phyloP scores from a whole-genome alignment of 2,329 filamentous ascomycete species.

The Aspergillus spinulosporus region DNA sequence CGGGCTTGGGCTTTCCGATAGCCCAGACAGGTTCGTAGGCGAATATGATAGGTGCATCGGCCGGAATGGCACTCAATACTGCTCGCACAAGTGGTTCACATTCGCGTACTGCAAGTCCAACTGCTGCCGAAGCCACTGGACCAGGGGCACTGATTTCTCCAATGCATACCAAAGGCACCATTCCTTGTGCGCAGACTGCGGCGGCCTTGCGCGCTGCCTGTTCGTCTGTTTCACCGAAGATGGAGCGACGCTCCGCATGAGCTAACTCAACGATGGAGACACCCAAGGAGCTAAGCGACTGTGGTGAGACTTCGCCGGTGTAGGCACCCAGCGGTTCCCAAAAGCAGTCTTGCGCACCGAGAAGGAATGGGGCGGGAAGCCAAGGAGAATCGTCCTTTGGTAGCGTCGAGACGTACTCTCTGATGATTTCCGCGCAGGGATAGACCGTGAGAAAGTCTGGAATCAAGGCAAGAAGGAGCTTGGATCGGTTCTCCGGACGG shows the following conservation, averaged over 20 bases:
- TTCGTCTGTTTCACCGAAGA: constrained; percentile 74
- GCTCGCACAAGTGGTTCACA: constrained; percentile 65
- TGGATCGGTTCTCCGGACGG: constrained; percentile 45
- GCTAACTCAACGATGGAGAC: constrained; percentile 74
- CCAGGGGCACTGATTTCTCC: constrained; percentile 64
- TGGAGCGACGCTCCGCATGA: constrained; percentile 72
- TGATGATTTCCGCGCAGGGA: constrained; percentile 44
- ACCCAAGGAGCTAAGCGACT: constrained; percentile 66
- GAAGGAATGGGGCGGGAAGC: constrained; percentile 52
- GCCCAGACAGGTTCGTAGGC: constrained; percentile 91
- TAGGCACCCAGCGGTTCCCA: constrained; percentile 70
- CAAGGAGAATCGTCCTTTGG: constrained; percentile 26
- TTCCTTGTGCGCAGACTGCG: constrained; percentile 66
- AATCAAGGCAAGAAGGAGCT: constrained; percentile 72
- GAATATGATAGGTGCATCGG: constrained; percentile 68
- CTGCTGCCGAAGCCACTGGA: constrained; percentile 48
- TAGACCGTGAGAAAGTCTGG: constrained; percentile 72
- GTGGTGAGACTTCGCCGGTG: constrained; percentile 75
- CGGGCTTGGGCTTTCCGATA: constrained; percentile 73
- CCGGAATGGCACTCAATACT: constrained; percentile 62
- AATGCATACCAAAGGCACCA: constrained; percentile 77
- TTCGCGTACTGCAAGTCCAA: constrained; percentile 64
- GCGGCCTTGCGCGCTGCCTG: constrained; percentile 67
- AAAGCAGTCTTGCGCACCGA: constrained; percentile 76
- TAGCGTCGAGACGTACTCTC: constrained; percentile 30